Conservation (phyloP, 2,329 filamentous ascomycete genomes). For the Trichophaea hybrida region DNA sequence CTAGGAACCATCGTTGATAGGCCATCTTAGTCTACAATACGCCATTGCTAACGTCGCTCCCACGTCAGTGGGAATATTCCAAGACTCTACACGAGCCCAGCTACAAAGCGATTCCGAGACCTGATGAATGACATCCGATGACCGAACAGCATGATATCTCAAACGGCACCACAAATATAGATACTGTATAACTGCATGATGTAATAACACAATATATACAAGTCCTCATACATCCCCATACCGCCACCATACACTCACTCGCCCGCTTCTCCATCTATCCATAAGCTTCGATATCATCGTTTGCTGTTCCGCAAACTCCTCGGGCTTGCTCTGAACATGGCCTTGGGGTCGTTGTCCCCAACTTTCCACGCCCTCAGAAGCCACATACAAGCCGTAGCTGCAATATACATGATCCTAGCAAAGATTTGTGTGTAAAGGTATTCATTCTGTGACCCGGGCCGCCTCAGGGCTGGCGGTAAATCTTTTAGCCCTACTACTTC, state of each 20-base stretch:
- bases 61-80: too few relatives aligned
- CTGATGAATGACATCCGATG: too few relatives aligned
- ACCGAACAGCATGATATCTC: too few relatives aligned
- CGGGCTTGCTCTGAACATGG: conserved; percentile 28
- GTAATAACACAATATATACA: not conserved
- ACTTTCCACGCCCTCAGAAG: conserved; percentile 49
- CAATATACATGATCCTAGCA: conserved; percentile 48
- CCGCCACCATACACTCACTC: conserved; percentile 6
- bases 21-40: too few relatives aligned
- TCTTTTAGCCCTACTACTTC: conserved; percentile 59
- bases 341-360: conserved; percentile 35
- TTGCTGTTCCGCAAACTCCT: conserved; percentile 14
- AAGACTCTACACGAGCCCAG: too few relatives aligned
- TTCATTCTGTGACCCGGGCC: conserved; percentile 32
- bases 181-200: too few relatives aligned
- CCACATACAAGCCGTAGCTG: conserved; percentile 40
- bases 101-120: too few relatives aligned
- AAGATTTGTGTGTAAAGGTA: conserved; percentile 48
- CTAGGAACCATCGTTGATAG: too few relatives aligned
- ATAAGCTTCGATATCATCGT: not conserved
- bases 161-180: too few relatives aligned
- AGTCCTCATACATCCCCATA: conserved; percentile 11
- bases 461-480: conserved; percentile 49
- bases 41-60: too few relatives aligned
- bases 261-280: conserved; percentile 11